A percentile compares a stretch with the other conserved stretches of the same genome.
Conservation (phyloP, 2,329 filamentous ascomycete genomes). For the Colletotrichum spaethianum region DNA sequence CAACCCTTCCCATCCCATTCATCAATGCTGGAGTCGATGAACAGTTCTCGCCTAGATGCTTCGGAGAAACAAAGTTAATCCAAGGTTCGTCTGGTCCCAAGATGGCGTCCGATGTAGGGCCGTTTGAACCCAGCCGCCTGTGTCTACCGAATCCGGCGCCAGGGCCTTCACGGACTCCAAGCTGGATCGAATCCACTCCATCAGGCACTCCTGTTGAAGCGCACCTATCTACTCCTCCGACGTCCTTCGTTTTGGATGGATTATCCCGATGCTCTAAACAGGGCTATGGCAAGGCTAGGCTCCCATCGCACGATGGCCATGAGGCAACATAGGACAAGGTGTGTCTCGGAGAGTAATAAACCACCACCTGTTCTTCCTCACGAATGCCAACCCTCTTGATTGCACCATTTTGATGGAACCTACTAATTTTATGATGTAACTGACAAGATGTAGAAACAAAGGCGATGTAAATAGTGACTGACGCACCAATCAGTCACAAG, state of each 20-base stretch:
- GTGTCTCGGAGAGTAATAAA: background rate
- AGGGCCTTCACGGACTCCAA: background rate
- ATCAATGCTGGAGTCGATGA: background rate
- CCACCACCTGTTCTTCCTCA: background rate
- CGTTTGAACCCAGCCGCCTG: background rate
- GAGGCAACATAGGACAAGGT: background rate
- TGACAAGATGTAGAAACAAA: too few relatives aligned
- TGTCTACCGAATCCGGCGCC: background rate
- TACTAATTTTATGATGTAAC: too few relatives aligned
- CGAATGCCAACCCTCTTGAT: background rate
- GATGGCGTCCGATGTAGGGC: background rate
- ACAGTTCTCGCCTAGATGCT: background rate
- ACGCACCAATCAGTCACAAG: too few relatives aligned
- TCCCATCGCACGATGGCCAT: background rate
- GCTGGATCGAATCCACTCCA: background rate
- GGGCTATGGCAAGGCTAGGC: background rate
- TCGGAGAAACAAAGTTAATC: background rate
- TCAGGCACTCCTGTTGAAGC: background rate
- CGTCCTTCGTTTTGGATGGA: background rate
- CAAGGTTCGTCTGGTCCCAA: background rate
- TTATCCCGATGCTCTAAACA: background rate
- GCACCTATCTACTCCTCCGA: background rate
- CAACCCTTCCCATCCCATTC: background rate
- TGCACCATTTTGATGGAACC: too few relatives aligned
- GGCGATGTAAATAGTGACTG: too few relatives aligned